These are phyloP conservation scores for Globisporangium barbulae DNA, from an alignment of 352 stramenopile species.

Conservation along the genomic window DNA sequence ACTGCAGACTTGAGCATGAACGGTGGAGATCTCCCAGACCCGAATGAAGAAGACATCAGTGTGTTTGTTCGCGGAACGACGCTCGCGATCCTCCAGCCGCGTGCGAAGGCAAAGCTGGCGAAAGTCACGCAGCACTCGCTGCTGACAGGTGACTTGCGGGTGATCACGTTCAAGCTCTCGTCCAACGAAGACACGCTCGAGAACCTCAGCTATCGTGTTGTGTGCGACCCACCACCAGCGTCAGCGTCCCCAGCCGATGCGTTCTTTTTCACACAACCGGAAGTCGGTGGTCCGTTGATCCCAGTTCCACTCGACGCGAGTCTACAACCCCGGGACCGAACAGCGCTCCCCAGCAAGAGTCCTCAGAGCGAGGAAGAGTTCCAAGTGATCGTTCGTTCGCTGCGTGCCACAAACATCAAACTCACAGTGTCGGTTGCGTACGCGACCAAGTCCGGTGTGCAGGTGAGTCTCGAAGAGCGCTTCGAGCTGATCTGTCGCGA, in stretches of 20 bases:
- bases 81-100: constrained; percentile 65
- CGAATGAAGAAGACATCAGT: constrained; percentile 40
- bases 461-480: constrained; percentile 60
- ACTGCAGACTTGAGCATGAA: constrained; percentile 27
- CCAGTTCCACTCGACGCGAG: constrained; percentile 44
- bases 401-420: constrained; percentile 33
- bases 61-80: constrained; percentile 40
- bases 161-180: constrained; percentile 55
- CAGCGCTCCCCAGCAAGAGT: constrained; percentile 34
- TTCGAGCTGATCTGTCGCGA: constrained; percentile 63
- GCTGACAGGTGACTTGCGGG: constrained; percentile 62
- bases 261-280: constrained; percentile 57
- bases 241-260: constrained; percentile 39
- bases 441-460: constrained; percentile 59
- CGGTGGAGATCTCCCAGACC: constrained; percentile 13
- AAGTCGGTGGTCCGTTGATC: constrained; percentile 26
- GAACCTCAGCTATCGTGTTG: constrained; percentile 47
- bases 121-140: constrained; percentile 53
- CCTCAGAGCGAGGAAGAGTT: constrained; percentile 42
- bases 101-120: constrained; percentile 56
- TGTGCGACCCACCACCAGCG: constrained; percentile 46
- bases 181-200: constrained; percentile 69
- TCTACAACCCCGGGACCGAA: constrained; percentile 49
- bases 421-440: constrained; percentile 58
- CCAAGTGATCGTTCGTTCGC: constrained; percentile 57